Conservation (phyloP, 352 stramenopile species). For the Phytopythium ostracodes region DNA sequence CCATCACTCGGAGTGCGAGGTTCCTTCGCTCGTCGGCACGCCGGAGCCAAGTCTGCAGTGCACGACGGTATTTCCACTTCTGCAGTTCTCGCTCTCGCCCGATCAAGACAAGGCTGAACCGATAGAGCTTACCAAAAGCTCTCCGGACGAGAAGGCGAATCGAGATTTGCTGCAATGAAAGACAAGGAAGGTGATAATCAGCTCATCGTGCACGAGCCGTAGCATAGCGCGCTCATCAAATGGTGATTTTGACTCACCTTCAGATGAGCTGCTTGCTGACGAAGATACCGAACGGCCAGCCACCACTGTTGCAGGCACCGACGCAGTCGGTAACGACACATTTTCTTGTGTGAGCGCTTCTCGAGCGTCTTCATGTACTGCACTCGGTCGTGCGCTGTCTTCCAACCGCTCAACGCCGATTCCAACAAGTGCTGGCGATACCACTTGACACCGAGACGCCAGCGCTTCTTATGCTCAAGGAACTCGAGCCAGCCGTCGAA, state of each 20-base stretch:
- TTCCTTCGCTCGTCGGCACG: neutral
- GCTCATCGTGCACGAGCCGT: neutral
- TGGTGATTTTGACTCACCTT: neutral
- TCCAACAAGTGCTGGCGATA: neutral
- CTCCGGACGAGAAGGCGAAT: neutral
- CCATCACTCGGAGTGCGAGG: neutral
- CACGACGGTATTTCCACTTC: neutral
- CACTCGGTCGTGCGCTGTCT: neutral
- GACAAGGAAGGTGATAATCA: neutral
- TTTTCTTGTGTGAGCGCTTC: neutral
- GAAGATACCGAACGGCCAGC: neutral
- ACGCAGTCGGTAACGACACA: neutral
- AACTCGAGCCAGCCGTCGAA: conserved; percentile 4
- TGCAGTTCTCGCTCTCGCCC: neutral
- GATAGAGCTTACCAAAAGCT: neutral
- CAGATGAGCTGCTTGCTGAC: neutral
- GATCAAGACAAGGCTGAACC: neutral
- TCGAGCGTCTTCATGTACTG: neutral
- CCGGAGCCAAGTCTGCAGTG: neutral
- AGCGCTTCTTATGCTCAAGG: neutral
- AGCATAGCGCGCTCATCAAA: neutral
- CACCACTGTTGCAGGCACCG: neutral
- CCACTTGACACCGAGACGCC: neutral
- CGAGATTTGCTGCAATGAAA: neutral
- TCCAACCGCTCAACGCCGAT: neutral